These are phyloP conservation scores for Panicum hallii DNA, from an alignment of 202 grass and related monocot genomes.

Conservation along the genomic window DNA sequence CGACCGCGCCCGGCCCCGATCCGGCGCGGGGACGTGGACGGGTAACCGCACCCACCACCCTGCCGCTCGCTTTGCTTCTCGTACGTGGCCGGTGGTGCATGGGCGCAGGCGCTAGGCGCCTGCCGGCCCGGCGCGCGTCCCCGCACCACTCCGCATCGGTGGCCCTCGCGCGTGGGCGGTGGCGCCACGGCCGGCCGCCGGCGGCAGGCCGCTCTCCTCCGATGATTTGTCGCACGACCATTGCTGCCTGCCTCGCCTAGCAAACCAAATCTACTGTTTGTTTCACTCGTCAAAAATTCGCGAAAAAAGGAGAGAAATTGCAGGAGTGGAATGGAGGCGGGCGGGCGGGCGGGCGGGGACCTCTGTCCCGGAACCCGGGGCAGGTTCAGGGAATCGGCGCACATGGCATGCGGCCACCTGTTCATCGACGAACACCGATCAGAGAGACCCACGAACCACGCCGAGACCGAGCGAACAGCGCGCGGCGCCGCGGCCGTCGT, in stretches of 20 bases:
- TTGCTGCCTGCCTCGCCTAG: too few species aligned
- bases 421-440: not conserved
- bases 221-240: too few species aligned
- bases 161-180: too few species aligned
- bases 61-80: not conserved
- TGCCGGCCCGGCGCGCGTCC: not conserved
- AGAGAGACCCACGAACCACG: not conserved
- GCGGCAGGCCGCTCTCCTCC: too few species aligned
- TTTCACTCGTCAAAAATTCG: too few species aligned
- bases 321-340: too few species aligned
- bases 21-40: constrained; percentile 32
- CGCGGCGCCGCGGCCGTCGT: not conserved
- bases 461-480: too few species aligned
- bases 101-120: not conserved
- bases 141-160: not conserved
- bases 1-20: not conserved
- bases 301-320: too few species aligned
- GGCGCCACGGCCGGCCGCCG: too few species aligned
- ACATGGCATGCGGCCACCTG: not conserved
- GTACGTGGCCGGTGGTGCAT: not conserved
- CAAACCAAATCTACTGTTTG: too few species aligned
- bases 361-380: not conserved
- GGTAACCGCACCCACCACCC: constrained; percentile 28
- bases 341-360: too few species aligned
- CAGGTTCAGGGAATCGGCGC: constrained; percentile 36